Base-by-base conservation (phyloP, 2,329 filamentous ascomycete species). In the Onygena corvina region DNA sequence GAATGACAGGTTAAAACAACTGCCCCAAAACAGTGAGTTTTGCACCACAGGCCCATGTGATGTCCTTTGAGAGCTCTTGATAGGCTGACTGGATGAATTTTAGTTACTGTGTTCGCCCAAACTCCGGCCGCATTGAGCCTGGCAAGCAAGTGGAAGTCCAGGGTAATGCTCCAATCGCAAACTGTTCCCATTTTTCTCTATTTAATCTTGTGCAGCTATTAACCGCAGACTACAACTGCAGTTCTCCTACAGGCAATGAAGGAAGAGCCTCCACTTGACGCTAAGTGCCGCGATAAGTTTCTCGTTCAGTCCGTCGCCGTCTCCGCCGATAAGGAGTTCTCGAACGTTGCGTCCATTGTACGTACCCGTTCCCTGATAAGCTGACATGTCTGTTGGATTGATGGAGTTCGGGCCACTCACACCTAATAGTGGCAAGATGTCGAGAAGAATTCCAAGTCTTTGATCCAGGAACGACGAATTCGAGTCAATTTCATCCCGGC, bases 171-270 rank as follows among this genome's bases (percentile, higher is more conserved):
- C 40, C 20, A 33, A 46, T 8, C 11, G 12, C 30, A 18, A 4
- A 16, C 8, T 29, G 9, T 25, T 18, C 47, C 16, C 21, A 8
- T 29, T 21, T 20, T 50, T 38, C 47, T 54, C 48, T n/a, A n/a
- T 25, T 42, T 42, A 23, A 23, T 27, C 27, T 11, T 42, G 38
- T 2, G 9, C 38, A 42, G 21, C 27, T 4, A 27, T 42, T 42
- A 42, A 33, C n/a, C 27, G 27, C 42, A 18, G 20, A 46, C 12
- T n/a, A n/a, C 8, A 18, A 44, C 12, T 36, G 47, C 58, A 93
- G 92, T 98, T 51, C 81, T 96, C 31, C 80, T 98, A 35, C 92
- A 98, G 72, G 88, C 90, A 20, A 95, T 98, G 92, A 95, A 94
- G 75, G 80, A 87, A 63, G 89, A 96, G 61, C 90, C 90, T 50